These are phyloP conservation scores for Kalmanozyma brasiliensis DNA, from an alignment of 1,284 basidiomycete genomes.

Conservation along the genomic window DNA sequence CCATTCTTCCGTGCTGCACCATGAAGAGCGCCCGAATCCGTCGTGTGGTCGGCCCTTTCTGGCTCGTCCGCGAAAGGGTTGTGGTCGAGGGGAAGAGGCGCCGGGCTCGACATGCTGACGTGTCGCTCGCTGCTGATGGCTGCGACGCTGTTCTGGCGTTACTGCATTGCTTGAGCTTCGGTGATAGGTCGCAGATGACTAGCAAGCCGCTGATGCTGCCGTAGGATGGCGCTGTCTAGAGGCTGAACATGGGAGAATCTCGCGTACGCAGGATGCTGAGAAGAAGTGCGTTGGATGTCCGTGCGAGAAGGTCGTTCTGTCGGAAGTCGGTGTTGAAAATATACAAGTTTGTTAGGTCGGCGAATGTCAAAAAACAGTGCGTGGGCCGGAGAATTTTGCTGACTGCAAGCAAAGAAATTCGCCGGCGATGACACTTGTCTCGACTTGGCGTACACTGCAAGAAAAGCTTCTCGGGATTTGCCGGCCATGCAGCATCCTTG, in stretches of 20 bases:
- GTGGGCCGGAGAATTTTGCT: constrained; percentile 3
- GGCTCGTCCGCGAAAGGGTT: constrained; percentile 44
- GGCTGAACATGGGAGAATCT: no score
- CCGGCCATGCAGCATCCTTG: no score
- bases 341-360: neutral
- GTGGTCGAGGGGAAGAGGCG: constrained; percentile 22
- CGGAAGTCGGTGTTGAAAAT: constrained; percentile 3
- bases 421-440: no score
- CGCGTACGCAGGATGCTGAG: no score
- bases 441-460: no score
- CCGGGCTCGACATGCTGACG: constrained; percentile 23
- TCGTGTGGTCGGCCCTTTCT: neutral
- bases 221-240: no score
- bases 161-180: constrained; percentile 1
- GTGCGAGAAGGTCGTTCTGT: neutral
- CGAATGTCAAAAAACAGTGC: no score
- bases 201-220: constrained; percentile 1
- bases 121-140: neutral
- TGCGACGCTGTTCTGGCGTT: neutral
- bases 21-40: neutral
- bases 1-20: neutral
- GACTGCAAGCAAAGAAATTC: no score
- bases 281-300: no score
- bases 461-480: no score
- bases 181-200: no score